Percentiles rank a stretch among this genome's conserved stretches.
Evolutionary conservation across 805 yeast genomes (phyloP).

Genomic region (Zygosaccharomyces pseudorouxii): DNA sequence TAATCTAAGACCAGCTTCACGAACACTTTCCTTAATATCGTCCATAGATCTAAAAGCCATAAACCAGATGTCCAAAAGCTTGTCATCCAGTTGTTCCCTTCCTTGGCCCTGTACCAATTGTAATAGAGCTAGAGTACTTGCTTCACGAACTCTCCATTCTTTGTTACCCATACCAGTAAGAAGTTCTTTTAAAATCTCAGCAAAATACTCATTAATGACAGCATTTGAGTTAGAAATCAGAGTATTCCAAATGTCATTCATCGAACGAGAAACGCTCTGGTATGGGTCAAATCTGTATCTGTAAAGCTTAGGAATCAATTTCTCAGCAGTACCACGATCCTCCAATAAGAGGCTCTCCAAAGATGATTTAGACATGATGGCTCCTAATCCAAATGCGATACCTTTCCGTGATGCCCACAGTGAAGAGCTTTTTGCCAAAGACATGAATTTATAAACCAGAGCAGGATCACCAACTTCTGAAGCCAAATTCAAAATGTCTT

Average conservation of each 20-base stretch:
- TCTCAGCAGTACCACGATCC: constrained; percentile 50
- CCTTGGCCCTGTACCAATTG: constrained; percentile 65
- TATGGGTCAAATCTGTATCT: constrained; percentile 85
- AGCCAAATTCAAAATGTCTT: constrained; percentile 81
- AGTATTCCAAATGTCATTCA: constrained; percentile 85
- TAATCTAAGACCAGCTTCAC: constrained; percentile 70
- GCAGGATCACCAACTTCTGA: constrained; percentile 95
- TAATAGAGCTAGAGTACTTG: constrained; percentile 65
- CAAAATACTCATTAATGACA: constrained; percentile 51
- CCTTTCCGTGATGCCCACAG: constrained; percentile 93
- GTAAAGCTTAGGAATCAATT: constrained; percentile 74
- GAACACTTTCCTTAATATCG: constrained; percentile 90
- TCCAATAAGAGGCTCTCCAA: constrained; percentile 56
- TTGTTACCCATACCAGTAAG: constrained; percentile 64
- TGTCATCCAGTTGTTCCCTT: constrained; percentile 43
- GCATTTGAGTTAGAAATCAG: constrained; percentile 53
- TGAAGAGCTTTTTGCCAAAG: constrained; percentile 79
- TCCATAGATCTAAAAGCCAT: constrained; percentile 88
- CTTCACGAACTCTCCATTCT: constrained; percentile 94
- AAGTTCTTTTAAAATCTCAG: constrained; percentile 58
- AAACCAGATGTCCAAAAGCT: constrained; percentile 70
- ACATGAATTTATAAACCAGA: constrained; percentile 89
- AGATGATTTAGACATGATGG: constrained; percentile 73
- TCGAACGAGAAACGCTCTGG: constrained; percentile 65
- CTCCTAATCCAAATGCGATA: constrained; percentile 87